Evolutionary conservation across 192 early-diverging fungal genomes (phyloP).

Genomic region (Backusella liffmaniae): DNA sequence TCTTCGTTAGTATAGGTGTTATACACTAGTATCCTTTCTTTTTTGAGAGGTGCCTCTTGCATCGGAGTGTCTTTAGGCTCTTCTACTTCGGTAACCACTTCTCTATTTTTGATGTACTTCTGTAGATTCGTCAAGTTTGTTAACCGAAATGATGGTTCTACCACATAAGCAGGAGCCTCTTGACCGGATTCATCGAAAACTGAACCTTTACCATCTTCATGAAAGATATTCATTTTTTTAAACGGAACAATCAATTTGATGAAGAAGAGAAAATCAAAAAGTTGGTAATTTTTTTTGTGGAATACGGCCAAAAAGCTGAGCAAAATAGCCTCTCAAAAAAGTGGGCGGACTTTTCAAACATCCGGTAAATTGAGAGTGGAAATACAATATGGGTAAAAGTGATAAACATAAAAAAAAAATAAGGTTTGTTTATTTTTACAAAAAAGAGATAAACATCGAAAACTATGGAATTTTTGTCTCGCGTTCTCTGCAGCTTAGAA

Average conservation of each 20-base stretch:
- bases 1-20: neutral
- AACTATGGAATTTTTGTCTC: neutral
- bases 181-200: neutral
- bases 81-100: neutral
- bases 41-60: neutral
- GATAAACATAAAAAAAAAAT: neutral
- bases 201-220: neutral
- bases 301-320: too few species aligned
- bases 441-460: neutral
- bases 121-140: neutral
- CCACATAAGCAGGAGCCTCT: neutral
- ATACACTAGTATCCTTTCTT: neutral
- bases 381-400: too few species aligned
- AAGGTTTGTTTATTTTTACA: neutral
- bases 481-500: neutral
- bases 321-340: too few species aligned
- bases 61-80: neutral
- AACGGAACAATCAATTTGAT: too few species aligned
- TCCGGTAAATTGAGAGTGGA: too few species aligned
- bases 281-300: too few species aligned
- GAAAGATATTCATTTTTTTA: neutral
- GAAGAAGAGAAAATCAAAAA: too few species aligned
- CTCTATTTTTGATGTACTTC: neutral
- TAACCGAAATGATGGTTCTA: neutral
- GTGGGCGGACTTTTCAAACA: too few species aligned